phyloP scores from a whole-genome alignment of 805 yeast genomes.

The Vanderwaltozyma verrucispora region DNA sequence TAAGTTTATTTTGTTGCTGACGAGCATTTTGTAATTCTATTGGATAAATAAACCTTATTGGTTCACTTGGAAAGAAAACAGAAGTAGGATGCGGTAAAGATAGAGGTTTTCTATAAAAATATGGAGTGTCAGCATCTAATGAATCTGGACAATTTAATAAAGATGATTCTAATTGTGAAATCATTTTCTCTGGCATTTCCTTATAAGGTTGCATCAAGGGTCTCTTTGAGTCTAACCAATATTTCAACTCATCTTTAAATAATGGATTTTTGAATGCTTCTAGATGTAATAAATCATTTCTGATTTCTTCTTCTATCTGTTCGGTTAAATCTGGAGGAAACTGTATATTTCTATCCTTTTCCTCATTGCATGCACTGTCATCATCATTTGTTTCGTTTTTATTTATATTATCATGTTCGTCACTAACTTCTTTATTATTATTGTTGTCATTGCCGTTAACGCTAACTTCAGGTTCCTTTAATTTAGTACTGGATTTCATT shows the following conservation, averaged over 20 bases:
- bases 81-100: slow-evolving; percentile 82
- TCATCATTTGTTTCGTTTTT: background rate
- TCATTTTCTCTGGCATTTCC: slow-evolving; percentile 22
- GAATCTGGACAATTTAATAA: slow-evolving; percentile 89
- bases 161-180: slow-evolving; percentile 54
- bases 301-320: slow-evolving; percentile 21
- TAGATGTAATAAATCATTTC: slow-evolving; percentile 15
- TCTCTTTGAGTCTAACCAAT: slow-evolving; percentile 23
- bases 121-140: slow-evolving; percentile 76
- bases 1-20: background rate
- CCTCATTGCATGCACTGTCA: background rate
- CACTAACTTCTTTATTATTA: no score
- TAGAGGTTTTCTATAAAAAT: slow-evolving; percentile 49
- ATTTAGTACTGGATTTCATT: no score
- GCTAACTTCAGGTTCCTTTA: no score
- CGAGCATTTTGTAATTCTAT: slow-evolving; percentile 6
- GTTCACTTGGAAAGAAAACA: slow-evolving; percentile 64
- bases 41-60: slow-evolving; percentile 25
- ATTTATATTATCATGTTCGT: no score
- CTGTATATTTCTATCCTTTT: slow-evolving; percentile 5
- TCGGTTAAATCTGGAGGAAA: slow-evolving; percentile 23
- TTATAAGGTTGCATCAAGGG: slow-evolving; percentile 22
- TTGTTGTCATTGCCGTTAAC: no score
- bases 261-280: slow-evolving; percentile 22
- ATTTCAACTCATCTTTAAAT: slow-evolving; percentile 23